Evolutionary conservation across 139 green algal species (phyloP).

Genomic region (Deuterostichococcus epilithicus): DNA sequence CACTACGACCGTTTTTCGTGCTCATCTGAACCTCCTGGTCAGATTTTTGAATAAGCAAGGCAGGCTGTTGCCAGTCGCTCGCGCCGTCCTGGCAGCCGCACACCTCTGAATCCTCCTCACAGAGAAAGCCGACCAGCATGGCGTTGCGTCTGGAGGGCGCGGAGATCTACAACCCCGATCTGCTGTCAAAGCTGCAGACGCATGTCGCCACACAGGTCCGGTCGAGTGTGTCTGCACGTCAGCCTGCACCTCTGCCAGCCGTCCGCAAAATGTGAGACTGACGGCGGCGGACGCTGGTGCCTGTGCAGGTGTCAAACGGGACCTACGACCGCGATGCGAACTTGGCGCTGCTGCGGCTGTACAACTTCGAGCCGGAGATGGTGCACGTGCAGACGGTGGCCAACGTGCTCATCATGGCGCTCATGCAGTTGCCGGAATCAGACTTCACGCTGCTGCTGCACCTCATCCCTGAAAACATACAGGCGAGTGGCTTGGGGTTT

Average conservation of each 20-base stretch:
- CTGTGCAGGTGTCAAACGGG: slow-evolving; percentile 5
- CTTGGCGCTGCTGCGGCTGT: slow-evolving; percentile 47
- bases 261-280: not conserved
- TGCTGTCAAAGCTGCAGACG: not conserved
- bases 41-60: no score
- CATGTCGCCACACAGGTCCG: slow-evolving; percentile 4
- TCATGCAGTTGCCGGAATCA: slow-evolving; percentile 39
- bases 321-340: slow-evolving; percentile 42
- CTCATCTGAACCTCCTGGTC: no score
- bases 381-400: slow-evolving; percentile 29
- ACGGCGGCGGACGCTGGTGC: not conserved
- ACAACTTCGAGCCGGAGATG: slow-evolving; percentile 40
- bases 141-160: not conserved
- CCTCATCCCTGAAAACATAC: slow-evolving; percentile 38
- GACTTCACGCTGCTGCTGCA: slow-evolving; percentile 49
- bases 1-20: no score
- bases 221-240: not conserved
- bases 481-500: not conserved
- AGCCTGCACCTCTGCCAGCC: not conserved
- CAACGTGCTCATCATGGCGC: slow-evolving; percentile 45
- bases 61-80: no score
- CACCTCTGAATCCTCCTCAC: no score
- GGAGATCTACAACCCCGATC: slow-evolving; percentile 2
- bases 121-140: no score
- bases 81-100: no score